phyloP scores from a whole-genome alignment of 1,139 yeast species.

The Taiozyma sp. region DNA sequence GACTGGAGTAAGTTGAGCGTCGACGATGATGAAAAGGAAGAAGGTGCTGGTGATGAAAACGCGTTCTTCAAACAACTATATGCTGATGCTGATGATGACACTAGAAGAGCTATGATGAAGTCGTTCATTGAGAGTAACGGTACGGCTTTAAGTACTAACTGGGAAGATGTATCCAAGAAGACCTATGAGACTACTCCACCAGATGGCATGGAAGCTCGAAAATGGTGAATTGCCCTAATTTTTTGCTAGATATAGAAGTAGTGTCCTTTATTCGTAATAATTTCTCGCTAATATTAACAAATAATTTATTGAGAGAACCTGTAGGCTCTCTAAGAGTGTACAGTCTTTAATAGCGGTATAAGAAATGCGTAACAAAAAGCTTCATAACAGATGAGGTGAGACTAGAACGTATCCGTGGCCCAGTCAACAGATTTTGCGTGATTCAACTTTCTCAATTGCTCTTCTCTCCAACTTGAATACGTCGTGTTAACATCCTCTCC shows the following conservation, averaged over 20 bases:
- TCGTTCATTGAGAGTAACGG: slow-evolving; percentile 93
- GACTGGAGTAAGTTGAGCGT: slow-evolving; percentile 72
- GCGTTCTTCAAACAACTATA: slow-evolving; percentile 76
- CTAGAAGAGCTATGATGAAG: slow-evolving; percentile 94
- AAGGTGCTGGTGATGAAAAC: slow-evolving; percentile 42
- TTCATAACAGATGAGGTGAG: background rate
- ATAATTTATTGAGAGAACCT: background rate
- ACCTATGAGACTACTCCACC: slow-evolving; percentile 76
- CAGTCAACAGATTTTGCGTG: slow-evolving; percentile 7
- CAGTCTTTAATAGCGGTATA: background rate
- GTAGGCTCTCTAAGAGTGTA: background rate
- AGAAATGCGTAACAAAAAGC: background rate
- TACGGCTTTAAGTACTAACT: slow-evolving; percentile 87
- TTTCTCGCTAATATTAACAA: background rate
- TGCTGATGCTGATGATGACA: slow-evolving; percentile 81
- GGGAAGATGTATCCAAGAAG: slow-evolving; percentile 81
- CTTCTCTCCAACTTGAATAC: slow-evolving; percentile 23
- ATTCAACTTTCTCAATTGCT: slow-evolving; percentile 22
- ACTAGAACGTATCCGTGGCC: slow-evolving; percentile 14
- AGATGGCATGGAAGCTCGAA: slow-evolving; percentile 53
- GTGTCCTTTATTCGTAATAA: background rate
- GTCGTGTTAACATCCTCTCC: slow-evolving; percentile 12
- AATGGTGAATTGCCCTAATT: slow-evolving; percentile 25
- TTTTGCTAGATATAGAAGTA: background rate
- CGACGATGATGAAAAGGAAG: slow-evolving; percentile 41